Evolutionary conservation across 164 flowering plant genomes (phyloP).

Genomic region (Malania oleifera): DNA sequence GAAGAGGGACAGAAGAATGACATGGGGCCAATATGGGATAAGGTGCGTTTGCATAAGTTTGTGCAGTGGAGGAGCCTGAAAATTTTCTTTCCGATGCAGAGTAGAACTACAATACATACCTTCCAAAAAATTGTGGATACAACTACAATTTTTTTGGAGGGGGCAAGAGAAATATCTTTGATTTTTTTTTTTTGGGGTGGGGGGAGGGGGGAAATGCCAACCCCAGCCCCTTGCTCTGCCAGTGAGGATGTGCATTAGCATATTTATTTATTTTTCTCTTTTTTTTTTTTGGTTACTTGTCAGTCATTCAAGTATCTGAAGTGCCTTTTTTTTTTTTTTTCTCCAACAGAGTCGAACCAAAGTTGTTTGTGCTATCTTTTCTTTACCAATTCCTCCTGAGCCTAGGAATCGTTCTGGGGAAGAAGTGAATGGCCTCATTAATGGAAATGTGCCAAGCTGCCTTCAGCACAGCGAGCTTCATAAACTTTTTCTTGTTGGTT

Average conservation of each 20-base stretch:
- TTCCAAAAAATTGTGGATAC: too few relatives aligned
- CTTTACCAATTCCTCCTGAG: conserved; percentile 43
- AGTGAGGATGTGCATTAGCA: not conserved
- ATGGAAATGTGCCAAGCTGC: conserved; percentile 6
- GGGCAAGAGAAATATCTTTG: too few relatives aligned
- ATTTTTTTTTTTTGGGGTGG: too few relatives aligned
- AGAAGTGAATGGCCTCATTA: conserved; percentile 14
- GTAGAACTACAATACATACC: too few relatives aligned
- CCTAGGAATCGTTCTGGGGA: conserved; percentile 14
- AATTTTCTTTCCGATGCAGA: too few relatives aligned
- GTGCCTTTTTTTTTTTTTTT: conserved; percentile 3
- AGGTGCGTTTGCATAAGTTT: conserved; percentile 20
- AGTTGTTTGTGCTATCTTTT: conserved; percentile 31
- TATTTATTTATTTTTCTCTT: conserved; percentile 1
- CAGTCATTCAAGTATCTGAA: not conserved
- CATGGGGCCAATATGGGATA: conserved; percentile 45
- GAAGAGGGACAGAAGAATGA: conserved; percentile 49
- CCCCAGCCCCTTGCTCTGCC: too few relatives aligned
- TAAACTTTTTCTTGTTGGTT: conserved; percentile 48
- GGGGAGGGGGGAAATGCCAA: too few relatives aligned
- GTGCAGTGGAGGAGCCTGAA: too few relatives aligned
- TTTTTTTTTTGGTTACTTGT: not conserved
- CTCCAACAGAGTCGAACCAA: conserved; percentile 24
- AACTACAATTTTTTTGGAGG: too few relatives aligned
- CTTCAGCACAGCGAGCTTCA: conserved; percentile 22